Evolutionary conservation across 495 filamentous ascomycete genomes (phyloP).

Genomic region (Letharia lupina): DNA sequence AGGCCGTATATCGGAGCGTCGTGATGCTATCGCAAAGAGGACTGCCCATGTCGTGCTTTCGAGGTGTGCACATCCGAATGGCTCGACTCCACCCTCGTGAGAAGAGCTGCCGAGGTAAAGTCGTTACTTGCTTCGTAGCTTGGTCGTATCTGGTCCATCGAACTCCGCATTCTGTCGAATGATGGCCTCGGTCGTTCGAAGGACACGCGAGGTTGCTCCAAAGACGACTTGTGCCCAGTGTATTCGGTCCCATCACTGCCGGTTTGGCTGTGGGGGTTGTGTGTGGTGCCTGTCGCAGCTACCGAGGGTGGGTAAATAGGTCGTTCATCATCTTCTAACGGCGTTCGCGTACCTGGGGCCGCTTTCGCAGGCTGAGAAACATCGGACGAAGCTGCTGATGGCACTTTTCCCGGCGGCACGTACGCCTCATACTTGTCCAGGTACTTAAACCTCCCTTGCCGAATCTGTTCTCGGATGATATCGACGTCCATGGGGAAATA

Average conservation of each 20-base stretch:
- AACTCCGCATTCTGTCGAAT: constrained; percentile 66
- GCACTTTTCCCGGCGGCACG: constrained; percentile 32
- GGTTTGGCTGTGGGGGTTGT: constrained; percentile 77
- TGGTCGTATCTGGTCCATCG: constrained; percentile 64
- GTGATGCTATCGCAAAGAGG: constrained; percentile 24
- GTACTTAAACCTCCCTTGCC: constrained; percentile 68
- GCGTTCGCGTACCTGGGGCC: constrained; percentile 36
- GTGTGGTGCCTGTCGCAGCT: constrained; percentile 64
- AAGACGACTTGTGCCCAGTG: constrained; percentile 56
- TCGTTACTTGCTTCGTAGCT: constrained; percentile 83
- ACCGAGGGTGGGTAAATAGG: constrained; percentile 89
- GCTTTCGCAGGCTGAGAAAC: constrained; percentile 55
- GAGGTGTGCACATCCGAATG: constrained; percentile 34
- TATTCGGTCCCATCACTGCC: constrained; percentile 93
- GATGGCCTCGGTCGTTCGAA: constrained; percentile 66
- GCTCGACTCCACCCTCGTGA: constrained; percentile 74
- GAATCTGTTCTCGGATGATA: constrained; percentile 88
- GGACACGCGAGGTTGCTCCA: constrained; percentile 38
- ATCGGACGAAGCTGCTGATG: constrained; percentile 52
- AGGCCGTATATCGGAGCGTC: neutral
- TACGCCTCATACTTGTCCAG: constrained; percentile 46
- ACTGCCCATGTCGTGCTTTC: constrained; percentile 17
- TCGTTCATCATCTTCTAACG: constrained; percentile 63
- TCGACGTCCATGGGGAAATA: constrained; percentile 89
- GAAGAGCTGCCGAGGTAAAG: constrained; percentile 77